These are phyloP conservation scores for Forsythia viridissima DNA, from an alignment of 257 asterid species.

Conservation along the genomic window DNA sequence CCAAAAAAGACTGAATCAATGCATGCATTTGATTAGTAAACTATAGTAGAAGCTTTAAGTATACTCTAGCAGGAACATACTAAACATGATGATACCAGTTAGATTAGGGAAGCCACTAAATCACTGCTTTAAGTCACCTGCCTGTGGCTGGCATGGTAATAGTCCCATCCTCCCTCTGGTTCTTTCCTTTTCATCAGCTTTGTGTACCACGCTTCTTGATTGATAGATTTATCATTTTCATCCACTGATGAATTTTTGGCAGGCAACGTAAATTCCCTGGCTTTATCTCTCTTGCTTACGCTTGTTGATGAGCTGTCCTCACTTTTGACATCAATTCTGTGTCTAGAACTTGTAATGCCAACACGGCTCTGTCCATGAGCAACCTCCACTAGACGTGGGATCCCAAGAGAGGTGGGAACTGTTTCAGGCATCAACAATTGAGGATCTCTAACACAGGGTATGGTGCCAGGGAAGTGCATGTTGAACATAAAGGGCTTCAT, in stretches of 20 bases:
- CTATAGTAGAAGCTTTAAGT: slow-evolving; percentile 19
- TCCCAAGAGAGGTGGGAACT: slow-evolving; percentile 21
- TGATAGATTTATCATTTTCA: slow-evolving; percentile 25
- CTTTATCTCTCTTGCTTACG: slow-evolving; percentile 33
- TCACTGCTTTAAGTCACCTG: slow-evolving; percentile 32
- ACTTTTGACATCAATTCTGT: slow-evolving; percentile 25
- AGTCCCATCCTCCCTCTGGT: slow-evolving; percentile 50
- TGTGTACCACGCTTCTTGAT: slow-evolving; percentile 37
- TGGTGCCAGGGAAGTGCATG: slow-evolving; percentile 16
- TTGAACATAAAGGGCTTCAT: slow-evolving; percentile 7
- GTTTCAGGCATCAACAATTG: slow-evolving; percentile 18
- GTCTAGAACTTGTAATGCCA: slow-evolving; percentile 14
- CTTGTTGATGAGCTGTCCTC: slow-evolving; percentile 25
- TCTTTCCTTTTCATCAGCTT: slow-evolving; percentile 53
- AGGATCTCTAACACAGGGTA: slow-evolving; percentile 31
- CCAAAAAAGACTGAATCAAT: slow-evolving; percentile 6
- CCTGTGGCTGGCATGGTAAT: slow-evolving; percentile 42
- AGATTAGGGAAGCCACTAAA: slow-evolving; percentile 29
- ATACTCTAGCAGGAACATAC: slow-evolving; percentile 21
- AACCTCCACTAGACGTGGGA: slow-evolving; percentile 31
- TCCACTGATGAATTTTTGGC: slow-evolving; percentile 24
- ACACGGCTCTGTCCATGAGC: slow-evolving; percentile 23
- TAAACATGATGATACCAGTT: slow-evolving; percentile 16
- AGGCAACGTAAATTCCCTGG: slow-evolving; percentile 32
- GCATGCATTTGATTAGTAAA: slow-evolving; percentile 13